A percentile compares a stretch with the other conserved stretches of the same genome.
Evolutionary conservation across 495 filamentous ascomycete genomes (phyloP).

Genomic region (Cudoniella acicularis): DNA sequence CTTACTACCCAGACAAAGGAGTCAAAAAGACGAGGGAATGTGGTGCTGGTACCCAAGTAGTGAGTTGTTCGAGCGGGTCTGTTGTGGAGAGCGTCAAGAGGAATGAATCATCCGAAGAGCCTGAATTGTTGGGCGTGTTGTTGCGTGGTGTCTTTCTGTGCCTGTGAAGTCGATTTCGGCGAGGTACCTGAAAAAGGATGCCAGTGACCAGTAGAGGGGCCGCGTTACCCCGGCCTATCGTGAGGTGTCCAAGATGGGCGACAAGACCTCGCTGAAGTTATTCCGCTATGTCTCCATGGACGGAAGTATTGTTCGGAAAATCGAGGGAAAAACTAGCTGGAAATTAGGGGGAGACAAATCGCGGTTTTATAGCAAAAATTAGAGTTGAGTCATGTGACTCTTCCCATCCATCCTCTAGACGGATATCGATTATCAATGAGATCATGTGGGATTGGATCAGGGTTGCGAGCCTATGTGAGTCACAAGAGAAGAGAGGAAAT

Average conservation of each 20-base stretch:
- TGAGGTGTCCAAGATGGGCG: not conserved
- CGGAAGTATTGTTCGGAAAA: no score
- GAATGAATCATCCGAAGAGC: not conserved
- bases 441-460: not conserved
- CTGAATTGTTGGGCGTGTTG: not conserved
- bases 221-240: not conserved
- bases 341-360: not conserved
- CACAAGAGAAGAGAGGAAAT: slow-evolving; percentile 7
- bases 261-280: not conserved
- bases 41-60: no score
- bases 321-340: no score
- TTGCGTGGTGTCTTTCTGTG: not conserved
- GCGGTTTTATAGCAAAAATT: not conserved
- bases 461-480: slow-evolving; percentile 10
- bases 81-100: not conserved
- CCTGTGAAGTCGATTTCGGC: not conserved
- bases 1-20: no score
- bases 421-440: not conserved
- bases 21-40: not conserved
- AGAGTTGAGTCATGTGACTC: not conserved
- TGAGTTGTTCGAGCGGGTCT: not conserved
- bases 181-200: not conserved
- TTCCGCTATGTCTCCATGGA: not conserved
- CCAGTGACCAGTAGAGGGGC: not conserved
- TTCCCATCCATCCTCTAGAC: not conserved